Percentiles rank a stretch among this genome's conserved stretches.
phyloP scores from a whole-genome alignment of 495 filamentous ascomycete genomes.

The Staphylotrichum tortipilum region DNA sequence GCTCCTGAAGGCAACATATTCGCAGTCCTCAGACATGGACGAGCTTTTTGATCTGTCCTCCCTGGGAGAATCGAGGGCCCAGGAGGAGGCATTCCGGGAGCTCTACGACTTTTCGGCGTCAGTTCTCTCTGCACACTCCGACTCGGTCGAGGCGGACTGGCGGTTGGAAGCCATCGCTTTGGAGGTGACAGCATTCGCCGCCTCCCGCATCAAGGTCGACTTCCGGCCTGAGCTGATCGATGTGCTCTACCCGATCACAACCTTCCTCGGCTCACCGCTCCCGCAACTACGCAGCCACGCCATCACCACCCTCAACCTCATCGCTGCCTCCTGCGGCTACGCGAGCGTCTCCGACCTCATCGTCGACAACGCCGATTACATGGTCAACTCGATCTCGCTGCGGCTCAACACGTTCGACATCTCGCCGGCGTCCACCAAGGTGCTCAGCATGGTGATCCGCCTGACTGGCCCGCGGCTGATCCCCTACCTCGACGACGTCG shows the following conservation, averaged over 20 bases:
- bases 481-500: conserved; percentile 84
- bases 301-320: conserved; percentile 70
- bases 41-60: conserved; percentile 54
- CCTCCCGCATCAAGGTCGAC: conserved; percentile 52
- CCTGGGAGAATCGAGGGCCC: conserved; percentile 31
- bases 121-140: conserved; percentile 45
- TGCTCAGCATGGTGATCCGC: conserved; percentile 88
- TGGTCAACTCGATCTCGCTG: conserved; percentile 84
- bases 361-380: conserved; percentile 89
- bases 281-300: conserved; percentile 67
- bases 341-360: conserved; percentile 65
- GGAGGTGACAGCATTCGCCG: conserved; percentile 64
- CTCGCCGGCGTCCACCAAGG: conserved; percentile 81
- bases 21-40: conserved; percentile 47
- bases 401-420: conserved; percentile 87
- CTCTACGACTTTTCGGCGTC: conserved; percentile 69
- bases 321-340: conserved; percentile 72
- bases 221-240: conserved; percentile 87
- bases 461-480: conserved; percentile 74
- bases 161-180: conserved; percentile 60
- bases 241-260: conserved; percentile 78
- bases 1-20: conserved; percentile 49
- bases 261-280: conserved; percentile 69
- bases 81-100: conserved; percentile 58
- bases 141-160: conserved; percentile 54